phyloP scores from a whole-genome alignment of 805 yeast genomes.

The Starmerella gropengiesseri region DNA sequence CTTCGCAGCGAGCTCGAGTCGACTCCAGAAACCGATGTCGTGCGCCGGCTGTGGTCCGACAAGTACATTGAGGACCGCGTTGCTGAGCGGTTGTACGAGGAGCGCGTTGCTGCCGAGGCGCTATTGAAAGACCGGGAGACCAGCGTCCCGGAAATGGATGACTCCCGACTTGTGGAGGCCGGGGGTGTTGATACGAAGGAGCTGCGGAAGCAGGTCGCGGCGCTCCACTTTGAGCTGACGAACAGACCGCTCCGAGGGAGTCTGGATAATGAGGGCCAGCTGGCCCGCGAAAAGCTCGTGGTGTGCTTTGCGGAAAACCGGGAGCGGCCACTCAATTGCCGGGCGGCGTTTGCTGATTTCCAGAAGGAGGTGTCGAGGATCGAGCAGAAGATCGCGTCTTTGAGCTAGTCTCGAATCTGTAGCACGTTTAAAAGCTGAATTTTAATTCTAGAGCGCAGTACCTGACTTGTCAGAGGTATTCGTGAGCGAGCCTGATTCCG shows the following conservation, averaged over 20 bases:
- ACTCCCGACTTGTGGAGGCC: conserved; percentile 15
- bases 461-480: no score
- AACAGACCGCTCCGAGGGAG: conserved; percentile 27
- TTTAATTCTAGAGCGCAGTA: no score
- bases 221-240: conserved; percentile 26
- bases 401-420: no score
- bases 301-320: conserved; percentile 27
- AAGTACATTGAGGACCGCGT: conserved; percentile 31
- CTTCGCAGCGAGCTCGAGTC: conserved; percentile 29
- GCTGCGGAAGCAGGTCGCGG: conserved; percentile 26
- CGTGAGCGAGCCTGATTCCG: no score
- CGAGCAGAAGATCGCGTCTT: conserved; percentile 11
- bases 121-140: conserved; percentile 22
- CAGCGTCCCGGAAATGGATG: conserved; percentile 14
- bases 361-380: conserved; percentile 17
- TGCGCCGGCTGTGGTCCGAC: conserved; percentile 29
- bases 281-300: conserved; percentile 26
- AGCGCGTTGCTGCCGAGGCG: conserved; percentile 26
- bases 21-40: conserved; percentile 30
- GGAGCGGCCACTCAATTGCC: conserved; percentile 29
- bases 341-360: conserved; percentile 26
- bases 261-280: conserved; percentile 25
- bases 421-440: not conserved
- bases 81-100: conserved; percentile 27
- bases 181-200: conserved; percentile 18